Conservation (phyloP, 176 grass and related monocot species). For the Metroxylon sagu region DNA sequence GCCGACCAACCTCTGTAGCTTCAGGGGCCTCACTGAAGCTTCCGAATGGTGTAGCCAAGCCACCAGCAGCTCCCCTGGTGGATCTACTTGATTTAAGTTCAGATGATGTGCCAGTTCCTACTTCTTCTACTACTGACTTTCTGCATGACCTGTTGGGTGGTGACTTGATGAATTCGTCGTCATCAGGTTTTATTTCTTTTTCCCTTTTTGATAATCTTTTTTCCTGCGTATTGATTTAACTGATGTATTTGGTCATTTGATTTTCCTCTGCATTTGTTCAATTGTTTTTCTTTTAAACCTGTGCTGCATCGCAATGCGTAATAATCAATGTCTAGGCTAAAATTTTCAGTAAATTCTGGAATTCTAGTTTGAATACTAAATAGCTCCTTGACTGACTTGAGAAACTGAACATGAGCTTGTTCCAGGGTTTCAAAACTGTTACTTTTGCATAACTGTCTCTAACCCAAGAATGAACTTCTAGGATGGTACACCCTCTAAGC, state of each 20-base stretch:
- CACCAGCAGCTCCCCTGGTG: constrained; percentile 48
- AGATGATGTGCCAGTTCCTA: constrained; percentile 53
- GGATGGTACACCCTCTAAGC: too few species aligned
- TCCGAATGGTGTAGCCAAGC: constrained; percentile 85
- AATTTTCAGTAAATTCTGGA: not conserved
- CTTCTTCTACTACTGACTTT: constrained; percentile 55
- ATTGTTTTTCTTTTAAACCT: too few species aligned
- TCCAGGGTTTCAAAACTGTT: too few species aligned
- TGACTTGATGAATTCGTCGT: constrained; percentile 45
- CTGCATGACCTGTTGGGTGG: constrained; percentile 80
- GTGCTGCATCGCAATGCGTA: too few species aligned
- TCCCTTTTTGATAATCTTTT: constrained; percentile 17
- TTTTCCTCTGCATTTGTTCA: too few species aligned
- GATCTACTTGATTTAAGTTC: constrained; percentile 90
- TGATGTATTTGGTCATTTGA: too few species aligned
- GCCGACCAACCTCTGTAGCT: constrained; percentile 12
- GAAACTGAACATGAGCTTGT: too few species aligned
- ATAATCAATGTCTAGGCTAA: not conserved
- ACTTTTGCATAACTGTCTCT: too few species aligned
- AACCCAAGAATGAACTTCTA: too few species aligned
- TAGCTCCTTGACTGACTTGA: too few species aligned
- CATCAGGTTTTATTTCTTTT: constrained; percentile 47
- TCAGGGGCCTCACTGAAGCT: constrained; percentile 53
- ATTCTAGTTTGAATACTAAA: not conserved
- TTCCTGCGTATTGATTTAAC: constrained; percentile 16